Evolutionary conservation across 768 basidiomycete genomes (phyloP), one percentile per base, ranked within the genome.

Genomic region (Trametes villosa): DNA sequence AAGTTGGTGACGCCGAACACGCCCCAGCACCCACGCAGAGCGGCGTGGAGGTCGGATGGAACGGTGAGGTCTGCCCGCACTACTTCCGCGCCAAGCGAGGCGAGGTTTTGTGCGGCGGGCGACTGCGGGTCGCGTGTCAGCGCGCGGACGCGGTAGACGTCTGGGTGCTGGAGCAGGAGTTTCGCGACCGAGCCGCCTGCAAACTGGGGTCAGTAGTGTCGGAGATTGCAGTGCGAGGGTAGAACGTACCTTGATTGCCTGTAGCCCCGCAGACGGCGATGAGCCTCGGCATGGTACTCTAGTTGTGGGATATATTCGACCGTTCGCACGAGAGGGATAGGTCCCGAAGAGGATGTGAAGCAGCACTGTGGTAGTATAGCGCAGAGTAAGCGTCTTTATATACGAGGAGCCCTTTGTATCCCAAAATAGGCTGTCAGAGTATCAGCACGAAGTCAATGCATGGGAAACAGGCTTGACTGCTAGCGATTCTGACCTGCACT

Each of bases 1-100:
- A 66, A 66, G 45, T 66, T 66, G 11, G 65, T 66, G 5, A 66
- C 65, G 22, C 59, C 65, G 36, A 66, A 66, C 12, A 66, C 62
- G 17, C 65, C 65, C 65, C 65, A 66, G 42, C 65, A 66, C 9
- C 48, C 65, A 4, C 60, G 46, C 8, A 66, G 56, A 7, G 65
- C 65, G 2, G 27, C 47, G 6, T 29, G 31, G 2, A 66, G 55
- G 51, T 63, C 58, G 2, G 59, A 27, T 8, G 65, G 61, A 9
- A 60, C 34, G 13, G 65, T 63, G 6, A 67, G 45, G 50, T 67
- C 65, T 29, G 63, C 65, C 18, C 50, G 49, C 20, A 67, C 62
- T 0, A 64, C 48, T 20, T 67, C 60, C 0, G 65, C 65, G 31
- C 65, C 65, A 9, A 51, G 57, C 5, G 18, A 29, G 3, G 57